phyloP scores from a whole-genome alignment of 495 filamentous ascomycete species.

The Penicillium subrubescens region DNA sequence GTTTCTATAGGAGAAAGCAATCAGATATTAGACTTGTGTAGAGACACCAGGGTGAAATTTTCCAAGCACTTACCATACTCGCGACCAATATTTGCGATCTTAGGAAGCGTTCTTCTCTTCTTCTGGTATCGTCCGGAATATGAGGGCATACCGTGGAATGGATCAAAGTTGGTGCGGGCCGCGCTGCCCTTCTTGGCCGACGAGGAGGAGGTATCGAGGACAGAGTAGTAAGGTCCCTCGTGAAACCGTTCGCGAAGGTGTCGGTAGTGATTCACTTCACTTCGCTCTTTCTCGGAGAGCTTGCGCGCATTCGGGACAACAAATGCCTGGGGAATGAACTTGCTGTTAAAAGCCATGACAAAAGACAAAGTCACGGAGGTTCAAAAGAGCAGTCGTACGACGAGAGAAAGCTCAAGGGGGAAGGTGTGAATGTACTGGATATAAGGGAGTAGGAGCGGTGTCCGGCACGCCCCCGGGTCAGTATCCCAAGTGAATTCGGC shows the following conservation, averaged over 20 bases:
- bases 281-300: slow-evolving; percentile 36
- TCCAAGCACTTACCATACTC: slow-evolving; percentile 46
- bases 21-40: slow-evolving; percentile 7
- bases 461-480: slow-evolving; percentile 43
- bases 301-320: slow-evolving; percentile 36
- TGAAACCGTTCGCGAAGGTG: slow-evolving; percentile 53
- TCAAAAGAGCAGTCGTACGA: background rate
- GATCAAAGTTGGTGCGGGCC: slow-evolving; percentile 50
- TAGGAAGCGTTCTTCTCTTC: slow-evolving; percentile 52
- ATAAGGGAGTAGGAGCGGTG: slow-evolving; percentile 47
- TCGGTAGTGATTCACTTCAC: slow-evolving; percentile 49
- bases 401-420: background rate
- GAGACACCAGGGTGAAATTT: background rate
- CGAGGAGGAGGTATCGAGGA: slow-evolving; percentile 49
- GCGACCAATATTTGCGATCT: slow-evolving; percentile 41
- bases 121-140: slow-evolving; percentile 59
- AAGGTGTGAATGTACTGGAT: slow-evolving; percentile 36
- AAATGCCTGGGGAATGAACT: slow-evolving; percentile 35
- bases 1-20: slow-evolving; percentile 37
- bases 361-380: background rate
- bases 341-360: slow-evolving; percentile 1
- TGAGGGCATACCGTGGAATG: slow-evolving; percentile 62
- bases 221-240: slow-evolving; percentile 60
- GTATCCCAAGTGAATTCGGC: slow-evolving; percentile 47
- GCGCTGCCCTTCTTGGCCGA: slow-evolving; percentile 44